These are phyloP conservation scores for Babesia ovis DNA, from an alignment of 169 alveolate genomes.

Conservation along the genomic window DNA sequence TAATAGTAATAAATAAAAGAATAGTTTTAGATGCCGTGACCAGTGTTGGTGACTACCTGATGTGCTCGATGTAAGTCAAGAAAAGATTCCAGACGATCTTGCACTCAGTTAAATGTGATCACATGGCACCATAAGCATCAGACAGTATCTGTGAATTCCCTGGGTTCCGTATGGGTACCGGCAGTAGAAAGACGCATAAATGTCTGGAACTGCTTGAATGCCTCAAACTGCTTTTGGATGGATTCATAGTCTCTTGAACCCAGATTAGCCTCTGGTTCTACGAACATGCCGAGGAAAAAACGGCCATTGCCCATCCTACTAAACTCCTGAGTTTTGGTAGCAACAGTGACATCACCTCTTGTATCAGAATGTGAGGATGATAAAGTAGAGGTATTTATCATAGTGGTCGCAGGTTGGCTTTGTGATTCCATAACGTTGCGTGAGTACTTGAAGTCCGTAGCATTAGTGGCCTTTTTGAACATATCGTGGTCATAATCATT, in stretches of 20 bases:
- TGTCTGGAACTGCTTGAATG: constrained; percentile 27
- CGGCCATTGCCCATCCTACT: not conserved
- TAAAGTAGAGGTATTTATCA: not conserved
- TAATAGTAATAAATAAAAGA: too few relatives aligned
- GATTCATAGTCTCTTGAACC: not conserved
- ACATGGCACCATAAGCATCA: too few relatives aligned
- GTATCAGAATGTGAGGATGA: not conserved
- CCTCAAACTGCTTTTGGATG: constrained; percentile 2
- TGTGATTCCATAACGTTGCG: not conserved
- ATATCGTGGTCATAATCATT: not conserved
- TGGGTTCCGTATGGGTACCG: too few relatives aligned
- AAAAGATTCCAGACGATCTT: too few relatives aligned
- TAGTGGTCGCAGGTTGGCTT: not conserved
- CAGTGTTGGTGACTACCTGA: too few relatives aligned
- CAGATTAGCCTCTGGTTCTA: not conserved
- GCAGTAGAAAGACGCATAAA: not conserved
- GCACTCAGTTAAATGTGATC: too few relatives aligned
- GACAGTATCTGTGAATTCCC: too few relatives aligned
- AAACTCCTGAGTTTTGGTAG: not conserved
- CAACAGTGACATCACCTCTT: not conserved
- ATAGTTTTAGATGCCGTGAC: too few relatives aligned
- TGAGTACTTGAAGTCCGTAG: not conserved
- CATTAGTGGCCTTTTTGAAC: not conserved
- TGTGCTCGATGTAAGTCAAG: too few relatives aligned
- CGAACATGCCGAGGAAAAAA: constrained; percentile 24